phyloP scores from a whole-genome alignment of 2,329 filamentous ascomycete genomes.

The Colletotrichum brevisporum region DNA sequence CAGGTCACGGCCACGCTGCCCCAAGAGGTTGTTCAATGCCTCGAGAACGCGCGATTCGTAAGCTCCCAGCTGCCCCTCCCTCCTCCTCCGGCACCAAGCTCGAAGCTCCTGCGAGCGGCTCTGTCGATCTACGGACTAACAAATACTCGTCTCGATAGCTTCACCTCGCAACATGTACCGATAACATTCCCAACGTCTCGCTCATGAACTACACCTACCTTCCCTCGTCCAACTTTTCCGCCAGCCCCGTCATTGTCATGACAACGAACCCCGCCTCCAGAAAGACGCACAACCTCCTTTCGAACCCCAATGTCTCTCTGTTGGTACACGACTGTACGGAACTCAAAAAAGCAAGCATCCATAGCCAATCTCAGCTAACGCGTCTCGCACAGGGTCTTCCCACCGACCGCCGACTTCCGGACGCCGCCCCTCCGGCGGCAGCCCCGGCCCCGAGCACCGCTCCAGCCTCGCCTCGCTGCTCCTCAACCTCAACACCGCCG shows the following conservation, averaged over 20 bases:
- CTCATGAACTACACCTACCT: conserved; percentile 99
- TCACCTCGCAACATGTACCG: conserved; percentile 91
- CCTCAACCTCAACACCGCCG: conserved; percentile 91
- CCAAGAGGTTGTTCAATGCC: conserved; percentile 87
- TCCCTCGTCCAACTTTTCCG: conserved; percentile 78
- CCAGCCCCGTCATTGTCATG: conserved; percentile 91
- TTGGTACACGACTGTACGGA: conserved; percentile 89
- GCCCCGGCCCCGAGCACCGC: conserved; percentile 73
- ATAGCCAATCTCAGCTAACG: conserved; percentile 24
- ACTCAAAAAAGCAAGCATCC: no score
- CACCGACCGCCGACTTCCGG: conserved; percentile 86
- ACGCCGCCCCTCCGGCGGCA: conserved; percentile 71
- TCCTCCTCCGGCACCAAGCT: conserved; percentile 34
- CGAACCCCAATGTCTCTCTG: conserved; percentile 89
- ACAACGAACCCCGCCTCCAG: conserved; percentile 86
- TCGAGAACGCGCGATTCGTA: conserved; percentile 96
- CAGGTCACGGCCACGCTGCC: conserved; percentile 80
- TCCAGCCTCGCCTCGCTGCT: conserved; percentile 87
- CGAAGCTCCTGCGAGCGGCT: conserved; percentile 16
- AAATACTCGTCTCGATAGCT: conserved; percentile 69
- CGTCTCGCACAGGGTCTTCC: conserved; percentile 77
- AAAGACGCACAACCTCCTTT: conserved; percentile 85
- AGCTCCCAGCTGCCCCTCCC: conserved; percentile 45
- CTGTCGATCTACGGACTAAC: conserved; percentile 22
- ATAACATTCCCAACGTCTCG: conserved; percentile 89